These are phyloP conservation scores for Fusarium cyanostomum DNA, from an alignment of 2,329 filamentous ascomycete genomes.

Conservation along the genomic window DNA sequence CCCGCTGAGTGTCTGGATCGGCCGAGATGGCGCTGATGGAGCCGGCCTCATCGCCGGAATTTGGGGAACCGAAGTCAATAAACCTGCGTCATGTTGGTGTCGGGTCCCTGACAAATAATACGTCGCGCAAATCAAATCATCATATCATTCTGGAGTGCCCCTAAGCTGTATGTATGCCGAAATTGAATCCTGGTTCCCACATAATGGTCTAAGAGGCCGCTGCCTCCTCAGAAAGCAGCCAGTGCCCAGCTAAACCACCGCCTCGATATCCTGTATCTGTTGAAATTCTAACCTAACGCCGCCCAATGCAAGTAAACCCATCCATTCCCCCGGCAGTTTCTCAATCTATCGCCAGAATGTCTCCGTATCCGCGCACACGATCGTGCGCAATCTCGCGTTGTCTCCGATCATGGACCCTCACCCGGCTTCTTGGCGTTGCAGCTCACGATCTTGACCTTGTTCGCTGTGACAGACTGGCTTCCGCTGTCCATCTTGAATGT, in stretches of 20 bases:
- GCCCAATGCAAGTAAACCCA: conserved; percentile 39
- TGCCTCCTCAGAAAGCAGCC: not conserved
- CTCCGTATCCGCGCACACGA: not conserved
- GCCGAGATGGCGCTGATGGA: conserved; percentile 11
- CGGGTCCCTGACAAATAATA: not conserved
- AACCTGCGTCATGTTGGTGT: not conserved
- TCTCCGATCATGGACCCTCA: conserved; percentile 45
- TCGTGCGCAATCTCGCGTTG: not conserved
- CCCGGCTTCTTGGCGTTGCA: conserved; percentile 85
- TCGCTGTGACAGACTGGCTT: conserved; percentile 76
- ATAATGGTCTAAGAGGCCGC: not conserved
- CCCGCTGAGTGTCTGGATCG: conserved; percentile 3
- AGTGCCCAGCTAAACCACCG: not conserved
- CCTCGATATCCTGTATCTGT: conserved; percentile 11
- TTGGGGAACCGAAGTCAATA: conserved; percentile 25
- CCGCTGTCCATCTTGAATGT: conserved; percentile 96
- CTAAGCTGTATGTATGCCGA: not conserved
- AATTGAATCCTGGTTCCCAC: not conserved
- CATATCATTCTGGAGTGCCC: conserved; percentile 15
- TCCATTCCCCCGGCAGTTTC: conserved; percentile 22
- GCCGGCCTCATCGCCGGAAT: conserved; percentile 18
- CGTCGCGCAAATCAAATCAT: not conserved
- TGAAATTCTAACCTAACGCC: conserved; percentile 33
- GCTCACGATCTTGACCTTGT: conserved; percentile 98
- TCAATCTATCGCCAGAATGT: conserved; percentile 28